These are phyloP conservation scores for Holtermannia corniformis DNA, from an alignment of 768 basidiomycete species.

Conservation along the genomic window DNA sequence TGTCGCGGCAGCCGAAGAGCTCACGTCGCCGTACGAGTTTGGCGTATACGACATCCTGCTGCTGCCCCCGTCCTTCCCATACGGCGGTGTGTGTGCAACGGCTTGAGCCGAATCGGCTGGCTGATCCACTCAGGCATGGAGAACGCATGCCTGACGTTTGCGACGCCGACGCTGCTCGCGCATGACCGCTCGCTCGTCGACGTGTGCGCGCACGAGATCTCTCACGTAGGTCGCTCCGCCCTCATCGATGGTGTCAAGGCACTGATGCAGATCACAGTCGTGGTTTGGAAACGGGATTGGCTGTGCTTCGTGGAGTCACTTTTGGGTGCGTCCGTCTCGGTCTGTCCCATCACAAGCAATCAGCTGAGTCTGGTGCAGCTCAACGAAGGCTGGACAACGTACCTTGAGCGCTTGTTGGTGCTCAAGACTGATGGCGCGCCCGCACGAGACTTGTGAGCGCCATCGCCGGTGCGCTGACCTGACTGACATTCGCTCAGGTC, in stretches of 20 bases:
- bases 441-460: constrained; percentile 56
- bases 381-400: constrained; percentile 88
- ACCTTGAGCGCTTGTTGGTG: constrained; percentile 73
- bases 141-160: constrained; percentile 78
- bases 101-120: neutral
- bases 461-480: neutral
- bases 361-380: constrained; percentile 46
- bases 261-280: constrained; percentile 49
- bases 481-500: constrained; percentile 10
- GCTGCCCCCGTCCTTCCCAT: constrained; percentile 84
- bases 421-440: constrained; percentile 61
- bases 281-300: constrained; percentile 75
- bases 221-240: constrained; percentile 17
- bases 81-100: constrained; percentile 66
- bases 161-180: constrained; percentile 79
- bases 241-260: neutral
- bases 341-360: neutral
- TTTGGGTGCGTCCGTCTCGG: constrained; percentile 39
- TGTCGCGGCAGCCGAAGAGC: constrained; percentile 62
- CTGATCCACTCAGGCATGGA: constrained; percentile 48
- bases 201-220: constrained; percentile 72
- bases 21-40: constrained; percentile 68
- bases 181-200: constrained; percentile 80
- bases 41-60: constrained; percentile 83
- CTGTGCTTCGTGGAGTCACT: constrained; percentile 41